phyloP scores from a whole-genome alignment of 768 basidiomycete genomes.

The Pulveroboletus sp. region DNA sequence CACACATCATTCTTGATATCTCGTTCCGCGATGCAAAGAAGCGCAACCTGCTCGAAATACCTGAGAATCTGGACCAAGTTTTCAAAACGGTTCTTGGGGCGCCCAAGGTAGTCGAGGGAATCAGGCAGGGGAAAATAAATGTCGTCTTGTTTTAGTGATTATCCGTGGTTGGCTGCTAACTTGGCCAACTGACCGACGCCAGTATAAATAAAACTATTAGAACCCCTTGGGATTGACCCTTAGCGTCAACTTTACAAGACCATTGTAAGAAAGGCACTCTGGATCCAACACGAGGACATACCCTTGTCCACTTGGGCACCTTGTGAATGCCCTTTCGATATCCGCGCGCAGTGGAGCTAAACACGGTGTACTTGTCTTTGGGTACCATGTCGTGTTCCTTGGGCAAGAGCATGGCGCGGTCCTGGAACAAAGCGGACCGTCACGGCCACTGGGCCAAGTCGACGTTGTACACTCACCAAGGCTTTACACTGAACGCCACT shows the following conservation, averaged over 20 bases:
- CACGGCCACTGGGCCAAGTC: not conserved
- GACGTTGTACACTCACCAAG: conserved; percentile 55
- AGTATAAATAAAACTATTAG: conserved; percentile 43
- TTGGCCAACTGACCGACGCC: not conserved
- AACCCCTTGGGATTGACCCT: conserved; percentile 91
- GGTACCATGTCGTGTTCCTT: conserved; percentile 93
- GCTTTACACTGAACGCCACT: conserved; percentile 79
- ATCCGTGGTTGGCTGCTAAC: not conserved
- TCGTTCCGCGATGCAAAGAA: conserved; percentile 75
- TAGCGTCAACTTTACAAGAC: conserved; percentile 62
- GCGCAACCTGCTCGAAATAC: conserved; percentile 73
- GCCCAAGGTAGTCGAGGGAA: conserved; percentile 56
- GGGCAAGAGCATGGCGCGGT: conserved; percentile 75
- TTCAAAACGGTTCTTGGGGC: conserved; percentile 72
- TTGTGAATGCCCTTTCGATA: conserved; percentile 97
- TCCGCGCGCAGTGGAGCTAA: conserved; percentile 61
- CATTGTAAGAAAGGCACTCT: conserved; percentile 5
- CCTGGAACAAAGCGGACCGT: conserved; percentile 39
- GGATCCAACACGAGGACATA: conserved; percentile 36
- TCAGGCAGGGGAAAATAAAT: conserved; percentile 71
- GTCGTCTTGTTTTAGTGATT: conserved; percentile 69
- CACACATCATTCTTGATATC: conserved; percentile 81
- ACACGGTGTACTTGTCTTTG: conserved; percentile 94
- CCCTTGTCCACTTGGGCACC: conserved; percentile 96
- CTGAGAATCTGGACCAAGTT: conserved; percentile 79